Percentiles rank a stretch among this genome's conserved stretches.
These are phyloP conservation scores for Tylopilus felleus DNA, from an alignment of 768 basidiomycete genomes.

Conservation along the genomic window DNA sequence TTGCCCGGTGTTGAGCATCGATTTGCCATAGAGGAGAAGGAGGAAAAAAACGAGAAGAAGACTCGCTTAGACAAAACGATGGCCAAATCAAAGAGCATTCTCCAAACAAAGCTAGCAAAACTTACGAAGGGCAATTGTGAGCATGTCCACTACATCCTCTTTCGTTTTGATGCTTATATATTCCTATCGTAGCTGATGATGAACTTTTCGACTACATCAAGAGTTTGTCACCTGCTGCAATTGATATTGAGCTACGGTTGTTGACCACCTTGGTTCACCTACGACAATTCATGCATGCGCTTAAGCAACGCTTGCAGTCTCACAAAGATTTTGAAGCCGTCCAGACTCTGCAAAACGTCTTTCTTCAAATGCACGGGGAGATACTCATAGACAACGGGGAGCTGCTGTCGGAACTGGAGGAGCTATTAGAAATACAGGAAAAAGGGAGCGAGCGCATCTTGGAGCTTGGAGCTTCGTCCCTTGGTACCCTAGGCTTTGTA, in stretches of 20 bases:
- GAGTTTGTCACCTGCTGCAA: conserved; percentile 81
- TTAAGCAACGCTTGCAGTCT: conserved; percentile 68
- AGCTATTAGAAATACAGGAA: conserved; percentile 60
- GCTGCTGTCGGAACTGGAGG: conserved; percentile 52
- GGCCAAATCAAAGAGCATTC: conserved; percentile 59
- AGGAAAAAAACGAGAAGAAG: conserved; percentile 37
- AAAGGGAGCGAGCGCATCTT: conserved; percentile 77
- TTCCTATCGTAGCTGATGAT: conserved; percentile 52
- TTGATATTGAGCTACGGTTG: conserved; percentile 88
- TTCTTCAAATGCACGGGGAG: conserved; percentile 83
- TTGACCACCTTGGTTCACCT: conserved; percentile 64
- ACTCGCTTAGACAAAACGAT: conserved; percentile 53
- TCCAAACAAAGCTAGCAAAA: conserved; percentile 59
- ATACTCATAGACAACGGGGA: conserved; percentile 69
- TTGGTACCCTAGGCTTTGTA: conserved; percentile 76
- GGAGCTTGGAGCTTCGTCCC: conserved; percentile 67
- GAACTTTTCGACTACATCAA: conserved; percentile 82
- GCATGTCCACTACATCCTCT: conserved; percentile 29
- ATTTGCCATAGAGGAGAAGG: conserved; percentile 57
- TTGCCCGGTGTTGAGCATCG: conserved; percentile 82
- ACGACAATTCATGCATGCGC: conserved; percentile 65
- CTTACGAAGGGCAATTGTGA: conserved; percentile 67
- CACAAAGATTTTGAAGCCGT: conserved; percentile 95
- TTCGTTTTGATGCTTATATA: conserved; percentile 3
- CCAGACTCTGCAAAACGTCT: conserved; percentile 81